Evolutionary conservation across 352 stramenopile species (phyloP), one percentile per base, ranked within the genome.

Genomic region (Pythium graminicola): DNA sequence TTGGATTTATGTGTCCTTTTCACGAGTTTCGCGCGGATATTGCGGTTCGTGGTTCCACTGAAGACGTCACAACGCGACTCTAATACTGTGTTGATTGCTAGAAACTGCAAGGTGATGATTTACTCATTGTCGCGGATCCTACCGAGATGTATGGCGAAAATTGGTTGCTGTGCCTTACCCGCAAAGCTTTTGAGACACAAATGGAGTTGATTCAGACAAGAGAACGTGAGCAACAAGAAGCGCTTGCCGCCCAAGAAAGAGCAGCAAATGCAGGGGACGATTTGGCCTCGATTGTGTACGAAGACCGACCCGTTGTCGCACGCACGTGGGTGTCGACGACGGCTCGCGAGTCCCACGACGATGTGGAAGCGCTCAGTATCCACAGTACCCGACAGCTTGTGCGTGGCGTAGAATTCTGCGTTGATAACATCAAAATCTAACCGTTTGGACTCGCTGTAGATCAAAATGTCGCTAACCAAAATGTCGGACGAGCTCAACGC

Each of bases 1-100:
- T 93, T 28, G 79, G 82, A 46, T 93, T 90, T 68, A 88, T 90
- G 75, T 84, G 76, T 56, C 76, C 76, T 13, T 93, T 93, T 68
- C 74, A 89, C 54, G 72, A 84, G 56, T 78, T 83, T 44, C 70
- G 74, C 33, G 60, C 57, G 22, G 76, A 87, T 31, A 69, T 89
- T 55, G 54, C 51, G n/a, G 57, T 64, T 35, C 33, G 56, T n/a
- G n/a, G n/a, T n/a, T n/a, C n/a, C n/a, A n/a, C n/a, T n/a, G n/a
- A n/a, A n/a, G n/a, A n/a, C n/a, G n/a, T n/a, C n/a, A n/a, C n/a
- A n/a, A n/a, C n/a, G n/a, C n/a, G n/a, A n/a, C 39, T 45, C 8
- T 23, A 26, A 44, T 28, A 24, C 9, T 24, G n/a, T 10, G 52
- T 6, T 56, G 42, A 47, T 11, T 38, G 24, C 24, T 33, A 76